A percentile compares a stretch with the other conserved stretches of the same genome.
These are phyloP conservation scores for Xylaria venustula DNA, from an alignment of 495 filamentous ascomycete genomes.

Conservation along the genomic window DNA sequence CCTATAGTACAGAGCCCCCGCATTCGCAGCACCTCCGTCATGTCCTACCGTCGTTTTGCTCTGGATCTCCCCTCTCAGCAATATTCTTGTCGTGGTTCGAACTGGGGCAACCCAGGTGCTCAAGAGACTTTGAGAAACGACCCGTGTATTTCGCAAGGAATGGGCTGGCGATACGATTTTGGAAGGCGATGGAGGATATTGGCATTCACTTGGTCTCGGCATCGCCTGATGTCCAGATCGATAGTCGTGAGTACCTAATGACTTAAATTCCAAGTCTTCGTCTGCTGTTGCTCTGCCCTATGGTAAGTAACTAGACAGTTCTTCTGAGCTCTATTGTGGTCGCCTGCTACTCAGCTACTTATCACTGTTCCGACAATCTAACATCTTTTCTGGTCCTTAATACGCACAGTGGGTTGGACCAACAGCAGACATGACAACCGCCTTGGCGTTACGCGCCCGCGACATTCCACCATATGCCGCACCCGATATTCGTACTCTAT, in stretches of 20 bases:
- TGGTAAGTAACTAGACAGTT: neutral
- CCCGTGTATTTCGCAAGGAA: neutral
- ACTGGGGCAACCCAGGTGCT: constrained; percentile 10
- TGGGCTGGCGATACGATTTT: constrained; percentile 12
- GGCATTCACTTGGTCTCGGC: neutral
- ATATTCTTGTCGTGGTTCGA: constrained; percentile 8
- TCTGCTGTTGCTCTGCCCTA: neutral
- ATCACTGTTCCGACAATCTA: neutral
- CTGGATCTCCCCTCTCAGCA: neutral
- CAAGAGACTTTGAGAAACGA: constrained; percentile 5
- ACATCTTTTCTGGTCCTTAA: neutral
- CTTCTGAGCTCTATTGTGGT: neutral
- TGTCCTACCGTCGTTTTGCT: neutral
- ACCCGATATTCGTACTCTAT: neutral
- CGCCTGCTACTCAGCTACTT: neutral
- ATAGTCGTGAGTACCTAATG: neutral
- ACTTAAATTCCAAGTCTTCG: too few relatives aligned
- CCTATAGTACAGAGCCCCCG: too few relatives aligned
- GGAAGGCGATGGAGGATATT: neutral
- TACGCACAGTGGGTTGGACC: neutral
- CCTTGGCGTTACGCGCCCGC: neutral
- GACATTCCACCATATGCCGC: constrained; percentile 1
- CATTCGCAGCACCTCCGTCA: neutral
- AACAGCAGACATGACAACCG: neutral
- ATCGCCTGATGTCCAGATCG: neutral